phyloP scores from a whole-genome alignment of 345 rosid genomes.

The Carallia brachiata region DNA sequence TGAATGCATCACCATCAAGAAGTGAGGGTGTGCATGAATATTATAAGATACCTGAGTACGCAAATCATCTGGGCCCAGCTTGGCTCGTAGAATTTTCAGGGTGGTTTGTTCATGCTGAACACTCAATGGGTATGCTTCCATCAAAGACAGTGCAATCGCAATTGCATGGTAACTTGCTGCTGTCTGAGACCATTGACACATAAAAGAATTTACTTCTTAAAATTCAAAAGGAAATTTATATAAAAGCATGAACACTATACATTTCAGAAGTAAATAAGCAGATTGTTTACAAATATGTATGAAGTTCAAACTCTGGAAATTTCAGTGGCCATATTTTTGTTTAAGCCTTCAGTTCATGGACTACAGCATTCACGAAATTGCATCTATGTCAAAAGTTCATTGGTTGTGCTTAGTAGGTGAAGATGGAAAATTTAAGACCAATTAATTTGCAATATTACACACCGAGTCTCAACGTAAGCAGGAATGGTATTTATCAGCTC shows the following conservation, averaged over 20 bases:
- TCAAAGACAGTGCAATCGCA: constrained; percentile 98
- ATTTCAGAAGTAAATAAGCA: constrained; percentile 5
- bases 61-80: constrained; percentile 95
- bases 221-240: background rate
- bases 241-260: background rate
- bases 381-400: no score
- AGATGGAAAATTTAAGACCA: constrained; percentile 6
- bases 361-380: background rate
- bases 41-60: constrained; percentile 80
- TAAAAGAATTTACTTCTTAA: constrained; percentile 17
- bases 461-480: background rate
- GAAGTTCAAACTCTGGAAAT: background rate
- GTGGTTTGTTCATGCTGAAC: constrained; percentile 99
- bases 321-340: constrained; percentile 12
- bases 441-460: background rate
- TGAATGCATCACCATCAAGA: background rate
- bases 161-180: constrained; percentile 99
- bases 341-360: background rate
- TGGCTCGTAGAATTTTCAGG: constrained; percentile 84
- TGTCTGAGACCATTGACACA: constrained; percentile 52
- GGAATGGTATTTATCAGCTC: background rate
- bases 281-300: constrained; percentile 1
- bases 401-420: background rate
- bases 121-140: constrained; percentile 97
- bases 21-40: background rate